Evolutionary conservation across 2,329 filamentous ascomycete genomes (phyloP), one percentile per base, ranked within the genome.

Genomic region (Malbranchea zuffiana): DNA sequence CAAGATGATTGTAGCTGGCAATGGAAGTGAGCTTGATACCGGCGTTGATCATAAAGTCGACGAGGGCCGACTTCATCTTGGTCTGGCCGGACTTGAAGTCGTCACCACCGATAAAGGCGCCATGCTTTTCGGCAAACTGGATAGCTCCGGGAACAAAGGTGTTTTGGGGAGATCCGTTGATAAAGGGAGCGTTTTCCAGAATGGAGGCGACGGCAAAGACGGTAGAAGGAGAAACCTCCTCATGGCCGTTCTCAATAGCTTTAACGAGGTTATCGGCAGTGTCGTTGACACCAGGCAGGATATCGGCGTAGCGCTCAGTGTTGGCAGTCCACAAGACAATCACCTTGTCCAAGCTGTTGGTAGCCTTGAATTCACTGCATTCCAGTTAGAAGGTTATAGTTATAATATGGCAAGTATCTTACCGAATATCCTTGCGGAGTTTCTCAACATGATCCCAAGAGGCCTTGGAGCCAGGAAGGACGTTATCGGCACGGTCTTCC

Each of bases 61-160:
- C 90, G 19, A 98, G 77, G 13, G 90, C 90, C 43, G 90, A 96
- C 71, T 98, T 98, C 90, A 98, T 98, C 78, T 98, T 98, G 60
- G 90, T 98, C 72, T 98, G 90, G 45, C 90, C 90, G 45, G 90
- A 96, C 71, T 98, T 98, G 80, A 98, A 98, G 68, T 98, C 90
- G 54, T 98, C 90, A 47, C 90, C 90, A 41, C 90, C 90, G 53
- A 98, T 86, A 69, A 93, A 98, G 44, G 87, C 78, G 40, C 75
- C 72, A 63, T 92, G 78, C 63, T 80, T 72, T 69, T 92, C 83
- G 15, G 90, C 90, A 41, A 98, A 77, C 56, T 88, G 72, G 49
- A 96, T 79, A 43, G 81, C 83, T 54, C 90, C 90, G 6, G 88
- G 88, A 13, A 98, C 88, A 54, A 98, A 96, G 28, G 90, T 98